Base-by-base conservation (phyloP, 2,329 filamentous ascomycete species). In the Penicillium sp. region DNA sequence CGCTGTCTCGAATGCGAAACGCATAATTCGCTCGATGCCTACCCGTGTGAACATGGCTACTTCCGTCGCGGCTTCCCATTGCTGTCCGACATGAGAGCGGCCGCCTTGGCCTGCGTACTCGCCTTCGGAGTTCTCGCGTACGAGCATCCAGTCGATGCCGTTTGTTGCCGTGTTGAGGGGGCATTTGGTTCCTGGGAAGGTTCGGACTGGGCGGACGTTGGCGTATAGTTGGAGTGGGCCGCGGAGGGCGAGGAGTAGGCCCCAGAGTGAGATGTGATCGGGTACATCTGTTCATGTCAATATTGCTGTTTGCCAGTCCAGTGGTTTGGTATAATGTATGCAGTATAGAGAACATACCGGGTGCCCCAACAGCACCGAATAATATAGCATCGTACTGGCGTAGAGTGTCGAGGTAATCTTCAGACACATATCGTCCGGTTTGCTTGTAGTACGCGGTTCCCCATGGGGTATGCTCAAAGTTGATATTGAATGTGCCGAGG, bases 301-400 rank as follows among this genome's bases (percentile, higher is more conserved):
- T 19, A 23, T 29, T 50, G 1, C 6, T 29, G 12, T 7, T 27
- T 4, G 2, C n/a, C 0, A 9, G 6, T n/a, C 2, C 9, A 1
- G 25, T 9, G 0, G 27, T 29, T 29, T 8, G 13, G 13, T 15
- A 15, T 35, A 1, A 13, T 52, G 19, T 46, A 19, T 45, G 42
- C 25, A 13, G 9, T 29, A 45, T 45, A 45, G 42, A 45, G 40
- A 12, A 27, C 68, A 31, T 74, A 81, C 80, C 77, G 52, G 83
- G 83, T 67, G 78, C 83, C 17, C 84, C 84, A 2, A 86, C 84
- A 2, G 83, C 82, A 12, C 84, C 84, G 61, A 87, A 86, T 55
- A 86, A 78, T 29, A 84, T 80, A 2, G 82, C 82, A 67, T 84
- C 81, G 62, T 80, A 80, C 54, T 78, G 78, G 48, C 78, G 79